These are phyloP conservation scores for Aspergillus glaucus DNA, from an alignment of 2,329 filamentous ascomycete species.

Conservation along the genomic window DNA sequence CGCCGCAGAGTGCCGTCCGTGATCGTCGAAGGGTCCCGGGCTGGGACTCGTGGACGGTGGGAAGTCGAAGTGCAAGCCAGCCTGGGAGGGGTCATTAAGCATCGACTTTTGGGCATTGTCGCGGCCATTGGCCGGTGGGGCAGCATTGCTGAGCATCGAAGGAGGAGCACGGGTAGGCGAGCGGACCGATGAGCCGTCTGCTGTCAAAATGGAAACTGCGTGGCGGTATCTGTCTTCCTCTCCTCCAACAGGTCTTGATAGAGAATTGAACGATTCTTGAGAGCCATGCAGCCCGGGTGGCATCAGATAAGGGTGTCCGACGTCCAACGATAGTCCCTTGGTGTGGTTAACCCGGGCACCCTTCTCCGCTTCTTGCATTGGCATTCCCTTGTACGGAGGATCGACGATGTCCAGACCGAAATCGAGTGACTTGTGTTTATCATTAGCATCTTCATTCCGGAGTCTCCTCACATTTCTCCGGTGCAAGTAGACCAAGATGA, in stretches of 20 bases:
- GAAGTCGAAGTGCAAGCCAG: constrained; percentile 16
- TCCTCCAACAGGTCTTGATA: constrained; percentile 64
- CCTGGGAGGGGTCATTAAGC: constrained; percentile 10
- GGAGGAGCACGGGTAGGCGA: constrained; percentile 50
- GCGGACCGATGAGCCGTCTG: constrained; percentile 24
- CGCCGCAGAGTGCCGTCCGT: constrained; percentile 4
- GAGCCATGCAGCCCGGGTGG: constrained; percentile 74
- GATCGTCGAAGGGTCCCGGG: constrained; percentile 7
- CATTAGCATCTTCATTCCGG: constrained; percentile 69
- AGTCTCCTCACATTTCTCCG: constrained; percentile 68
- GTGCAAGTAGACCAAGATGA: constrained; percentile 70
- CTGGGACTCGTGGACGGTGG: constrained; percentile 16
- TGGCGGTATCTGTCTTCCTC: constrained; percentile 79
- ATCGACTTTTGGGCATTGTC: constrained; percentile 2
- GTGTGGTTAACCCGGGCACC: constrained; percentile 29
- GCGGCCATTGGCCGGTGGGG: constrained; percentile 14
- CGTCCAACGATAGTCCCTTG: constrained; percentile 54
- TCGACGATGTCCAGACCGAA: constrained; percentile 67
- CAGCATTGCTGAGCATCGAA: constrained; percentile 18
- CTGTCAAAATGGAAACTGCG: neutral
- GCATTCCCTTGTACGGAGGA: constrained; percentile 38
- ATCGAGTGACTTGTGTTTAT: constrained; percentile 86
- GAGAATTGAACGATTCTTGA: constrained; percentile 76
- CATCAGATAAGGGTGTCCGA: constrained; percentile 86
- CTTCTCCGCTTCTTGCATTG: constrained; percentile 50